These are phyloP conservation scores for Neocucurbitaria cava DNA, from an alignment of 2,329 filamentous ascomycete species.

Conservation along the genomic window DNA sequence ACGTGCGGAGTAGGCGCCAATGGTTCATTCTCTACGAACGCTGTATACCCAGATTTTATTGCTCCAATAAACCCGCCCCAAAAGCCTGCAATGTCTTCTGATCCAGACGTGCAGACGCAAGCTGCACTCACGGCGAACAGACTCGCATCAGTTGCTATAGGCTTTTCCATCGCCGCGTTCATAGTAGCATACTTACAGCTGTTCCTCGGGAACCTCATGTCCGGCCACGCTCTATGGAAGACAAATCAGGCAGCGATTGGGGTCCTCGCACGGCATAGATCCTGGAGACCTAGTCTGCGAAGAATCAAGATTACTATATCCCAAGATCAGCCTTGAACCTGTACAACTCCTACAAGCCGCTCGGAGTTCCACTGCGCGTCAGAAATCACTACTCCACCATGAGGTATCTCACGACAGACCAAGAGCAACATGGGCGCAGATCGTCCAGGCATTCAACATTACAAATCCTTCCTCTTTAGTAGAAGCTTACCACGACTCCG, in stretches of 20 bases:
- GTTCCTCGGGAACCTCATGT: background rate
- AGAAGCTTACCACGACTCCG: background rate
- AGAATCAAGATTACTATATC: background rate
- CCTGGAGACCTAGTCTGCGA: background rate
- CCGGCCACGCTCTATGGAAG: background rate
- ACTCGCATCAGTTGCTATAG: background rate
- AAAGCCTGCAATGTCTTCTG: background rate
- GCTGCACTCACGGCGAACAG: background rate
- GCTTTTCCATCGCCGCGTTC: background rate
- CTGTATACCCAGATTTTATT: too few species aligned
- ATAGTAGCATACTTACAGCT: background rate
- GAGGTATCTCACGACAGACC: slow-evolving; percentile 1
- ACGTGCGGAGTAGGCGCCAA: background rate
- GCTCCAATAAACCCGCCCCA: background rate
- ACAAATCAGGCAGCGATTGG: background rate
- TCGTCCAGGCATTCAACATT: background rate
- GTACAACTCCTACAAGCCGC: background rate
- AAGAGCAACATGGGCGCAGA: slow-evolving; percentile 8
- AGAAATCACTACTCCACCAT: background rate
- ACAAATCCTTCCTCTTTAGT: background rate
- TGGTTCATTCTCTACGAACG: too few species aligned
- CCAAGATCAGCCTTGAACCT: background rate
- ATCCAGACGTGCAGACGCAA: background rate
- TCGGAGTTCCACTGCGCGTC: background rate
- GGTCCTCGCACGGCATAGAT: background rate